A percentile compares a stretch with the other conserved stretches of the same genome.
Conservation (phyloP, 2,329 filamentous ascomycete genomes). For the Xylaria sp. region DNA sequence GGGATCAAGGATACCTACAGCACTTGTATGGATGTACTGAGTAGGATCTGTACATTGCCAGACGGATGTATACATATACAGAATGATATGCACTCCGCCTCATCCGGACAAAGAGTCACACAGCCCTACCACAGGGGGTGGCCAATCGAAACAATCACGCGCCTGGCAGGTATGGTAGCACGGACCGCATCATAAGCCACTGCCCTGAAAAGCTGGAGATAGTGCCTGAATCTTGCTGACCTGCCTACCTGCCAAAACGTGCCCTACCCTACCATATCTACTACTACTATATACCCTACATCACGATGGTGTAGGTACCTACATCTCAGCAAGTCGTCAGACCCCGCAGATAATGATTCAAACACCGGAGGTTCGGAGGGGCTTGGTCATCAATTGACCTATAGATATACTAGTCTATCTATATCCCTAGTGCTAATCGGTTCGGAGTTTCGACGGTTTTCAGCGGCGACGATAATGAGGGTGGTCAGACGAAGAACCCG, state of each 20-base stretch:
- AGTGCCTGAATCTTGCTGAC: slow-evolving; percentile 23
- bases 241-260: neutral
- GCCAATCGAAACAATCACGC: slow-evolving; percentile 4
- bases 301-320: neutral
- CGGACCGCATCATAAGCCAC: slow-evolving; percentile 12
- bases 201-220: slow-evolving; percentile 26
- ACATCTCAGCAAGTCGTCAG: slow-evolving; percentile 5
- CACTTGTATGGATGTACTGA: neutral
- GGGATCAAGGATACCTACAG: neutral
- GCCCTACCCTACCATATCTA: neutral
- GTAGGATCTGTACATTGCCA: neutral
- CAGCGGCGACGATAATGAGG: neutral
- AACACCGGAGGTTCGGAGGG: slow-evolving; percentile 8
- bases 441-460: slow-evolving; percentile 3
- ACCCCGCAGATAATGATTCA: slow-evolving; percentile 14
- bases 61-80: neutral
- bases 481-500: slow-evolving; percentile 25
- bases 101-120: slow-evolving; percentile 24
- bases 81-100: slow-evolving; percentile 28
- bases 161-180: neutral
- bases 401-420: neutral
- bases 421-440: neutral
- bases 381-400: neutral
- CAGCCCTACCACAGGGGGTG: slow-evolving; percentile 29
- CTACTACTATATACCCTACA: neutral